phyloP scores from a whole-genome alignment of 768 basidiomycete species.

The Sutorius australiensis region DNA sequence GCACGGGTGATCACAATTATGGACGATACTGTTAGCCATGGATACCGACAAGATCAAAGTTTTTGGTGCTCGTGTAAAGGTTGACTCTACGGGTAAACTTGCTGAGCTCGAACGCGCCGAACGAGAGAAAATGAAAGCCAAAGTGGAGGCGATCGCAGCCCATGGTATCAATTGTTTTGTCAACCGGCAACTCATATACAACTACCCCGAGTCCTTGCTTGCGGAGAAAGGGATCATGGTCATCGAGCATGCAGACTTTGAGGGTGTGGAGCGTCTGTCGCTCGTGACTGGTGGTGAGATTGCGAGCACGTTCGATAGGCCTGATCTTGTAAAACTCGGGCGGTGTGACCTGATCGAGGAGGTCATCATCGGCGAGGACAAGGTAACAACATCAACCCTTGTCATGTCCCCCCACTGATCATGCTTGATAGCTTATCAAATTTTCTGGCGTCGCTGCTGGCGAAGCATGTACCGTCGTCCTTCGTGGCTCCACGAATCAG shows the following conservation, averaged over 20 bases:
- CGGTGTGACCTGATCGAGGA: slow-evolving; percentile 95
- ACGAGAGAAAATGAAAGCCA: slow-evolving; percentile 98
- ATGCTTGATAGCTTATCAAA: slow-evolving; percentile 79
- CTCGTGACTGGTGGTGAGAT: slow-evolving; percentile 98
- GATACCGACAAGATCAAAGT: slow-evolving; percentile 99
- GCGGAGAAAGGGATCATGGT: slow-evolving; percentile 92
- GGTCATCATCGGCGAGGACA: slow-evolving; percentile 99
- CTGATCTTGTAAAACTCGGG: slow-evolving; percentile 90
- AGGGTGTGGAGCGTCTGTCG: slow-evolving; percentile 93
- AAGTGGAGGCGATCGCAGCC: slow-evolving; percentile 89
- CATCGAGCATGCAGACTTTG: slow-evolving; percentile 98
- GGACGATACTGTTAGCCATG: slow-evolving; percentile 62
- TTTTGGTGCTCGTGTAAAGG: slow-evolving; percentile 94
- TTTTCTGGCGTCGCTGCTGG: slow-evolving; percentile 99
- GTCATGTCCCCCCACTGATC: neutral
- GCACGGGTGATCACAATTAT: neutral
- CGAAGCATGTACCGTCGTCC: slow-evolving; percentile 95
- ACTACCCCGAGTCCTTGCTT: slow-evolving; percentile 96
- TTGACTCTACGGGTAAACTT: slow-evolving; percentile 93
- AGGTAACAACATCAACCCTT: slow-evolving; percentile 46
- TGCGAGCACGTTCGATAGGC: slow-evolving; percentile 89
- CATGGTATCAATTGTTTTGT: slow-evolving; percentile 98
- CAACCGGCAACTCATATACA: slow-evolving; percentile 98
- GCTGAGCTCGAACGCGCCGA: slow-evolving; percentile 98
- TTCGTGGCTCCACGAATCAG: slow-evolving; percentile 95